A percentile compares a stretch with the other conserved stretches of the same genome.
Evolutionary conservation across 1,284 basidiomycete genomes (phyloP).

Genomic region (Trichosporon asahii): DNA sequence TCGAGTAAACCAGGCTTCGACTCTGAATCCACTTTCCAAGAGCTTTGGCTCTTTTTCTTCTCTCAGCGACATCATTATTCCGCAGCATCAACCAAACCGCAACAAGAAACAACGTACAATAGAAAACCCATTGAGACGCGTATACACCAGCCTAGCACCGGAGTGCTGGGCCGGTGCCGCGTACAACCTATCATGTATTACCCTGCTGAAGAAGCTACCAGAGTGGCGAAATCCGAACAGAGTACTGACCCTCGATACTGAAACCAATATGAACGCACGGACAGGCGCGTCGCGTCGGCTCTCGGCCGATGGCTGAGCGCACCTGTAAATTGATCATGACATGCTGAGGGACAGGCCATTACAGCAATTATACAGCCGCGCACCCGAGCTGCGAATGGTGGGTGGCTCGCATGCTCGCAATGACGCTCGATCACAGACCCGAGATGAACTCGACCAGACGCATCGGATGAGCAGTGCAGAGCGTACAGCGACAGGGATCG

Average conservation of each 20-base stretch:
- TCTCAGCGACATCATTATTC: neutral
- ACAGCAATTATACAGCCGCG: neutral
- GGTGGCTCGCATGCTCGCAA: too few relatives aligned
- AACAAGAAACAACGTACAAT: neutral
- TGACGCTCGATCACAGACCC: neutral
- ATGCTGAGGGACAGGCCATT: neutral
- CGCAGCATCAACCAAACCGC: neutral
- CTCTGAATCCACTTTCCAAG: neutral
- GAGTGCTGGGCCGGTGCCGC: neutral
- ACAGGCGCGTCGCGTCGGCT: neutral
- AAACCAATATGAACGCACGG: neutral
- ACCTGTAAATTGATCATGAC: neutral
- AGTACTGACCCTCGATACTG: neutral
- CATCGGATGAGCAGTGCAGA: too few relatives aligned
- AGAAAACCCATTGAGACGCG: neutral
- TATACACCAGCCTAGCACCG: neutral
- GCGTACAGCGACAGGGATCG: too few relatives aligned
- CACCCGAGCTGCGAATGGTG: neutral
- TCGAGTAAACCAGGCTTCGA: conserved; percentile 5
- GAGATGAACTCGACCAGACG: neutral
- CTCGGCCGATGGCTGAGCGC: neutral
- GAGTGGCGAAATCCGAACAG: neutral
- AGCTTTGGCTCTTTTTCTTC: neutral
- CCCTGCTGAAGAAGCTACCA: neutral
- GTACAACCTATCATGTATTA: neutral